Percentiles rank a stretch among this genome's conserved stretches.
Evolutionary conservation across 352 stramenopile species (phyloP).

Genomic region (Phytophthora pisi): DNA sequence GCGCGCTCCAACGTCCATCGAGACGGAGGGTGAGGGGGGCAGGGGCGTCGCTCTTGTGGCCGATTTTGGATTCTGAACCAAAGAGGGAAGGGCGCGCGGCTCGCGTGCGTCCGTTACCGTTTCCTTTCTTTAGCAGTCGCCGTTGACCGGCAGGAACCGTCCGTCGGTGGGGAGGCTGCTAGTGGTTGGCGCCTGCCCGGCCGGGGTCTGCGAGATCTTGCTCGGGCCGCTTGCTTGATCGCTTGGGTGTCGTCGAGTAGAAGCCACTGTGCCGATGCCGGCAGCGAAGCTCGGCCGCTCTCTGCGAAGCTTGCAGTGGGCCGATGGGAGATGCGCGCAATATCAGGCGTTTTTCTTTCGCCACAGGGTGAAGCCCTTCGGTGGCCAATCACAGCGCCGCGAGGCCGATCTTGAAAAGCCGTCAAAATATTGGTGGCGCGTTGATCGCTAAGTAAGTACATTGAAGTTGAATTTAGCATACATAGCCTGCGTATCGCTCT

Average conservation of each 20-base stretch:
- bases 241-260: slow-evolving; percentile 25
- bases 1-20: slow-evolving; percentile 76
- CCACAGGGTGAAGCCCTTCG: slow-evolving; percentile 26
- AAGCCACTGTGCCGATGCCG: slow-evolving; percentile 22
- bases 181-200: background rate
- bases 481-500: too few relatives aligned
- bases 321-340: slow-evolving; percentile 15
- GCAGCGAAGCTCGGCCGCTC: background rate
- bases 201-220: slow-evolving; percentile 12
- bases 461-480: too few relatives aligned
- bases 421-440: slow-evolving; percentile 28
- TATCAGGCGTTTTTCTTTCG: slow-evolving; percentile 37
- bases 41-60: background rate
- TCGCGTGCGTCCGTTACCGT: slow-evolving; percentile 17
- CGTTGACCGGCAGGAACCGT: too few relatives aligned
- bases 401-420: slow-evolving; percentile 30
- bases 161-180: background rate
- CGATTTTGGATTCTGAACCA: slow-evolving; percentile 17
- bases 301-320: slow-evolving; percentile 23
- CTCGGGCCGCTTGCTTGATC: background rate
- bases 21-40: slow-evolving; percentile 10
- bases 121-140: slow-evolving; percentile 5
- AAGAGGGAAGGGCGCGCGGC: background rate
- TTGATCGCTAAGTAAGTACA: background rate
- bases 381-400: slow-evolving; percentile 23